Evolutionary conservation across 257 asterid genomes (phyloP), one percentile per base, ranked within the genome.

Genomic region (Nicotiana benthamiana): DNA sequence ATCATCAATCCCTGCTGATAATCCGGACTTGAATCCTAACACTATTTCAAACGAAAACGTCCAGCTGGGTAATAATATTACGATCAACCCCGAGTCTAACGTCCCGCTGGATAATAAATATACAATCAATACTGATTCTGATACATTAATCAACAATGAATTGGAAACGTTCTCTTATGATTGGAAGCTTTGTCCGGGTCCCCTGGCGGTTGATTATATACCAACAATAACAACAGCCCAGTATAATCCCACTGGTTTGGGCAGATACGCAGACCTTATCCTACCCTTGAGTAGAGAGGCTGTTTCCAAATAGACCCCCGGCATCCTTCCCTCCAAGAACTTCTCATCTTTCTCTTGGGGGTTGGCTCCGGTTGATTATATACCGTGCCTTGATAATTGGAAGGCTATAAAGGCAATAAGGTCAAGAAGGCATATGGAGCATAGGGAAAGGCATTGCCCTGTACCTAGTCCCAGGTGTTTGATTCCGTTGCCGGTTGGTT

Each of bases 371-470:
- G 91, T 85, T 61, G 99, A 94, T 87, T 91, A 83, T 28, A 96
- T 96, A 64, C 98, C 98, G 22, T 96, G 99, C 80, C 89, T 96
- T 87, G 99, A 96, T 82, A 96, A 96, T 67, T 75, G 80, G 90
- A 75, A 83, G 53, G 98, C 90, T 67, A 91, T 96, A 15, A 90
- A 87, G 88, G 85, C 81, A 15, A 83, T 94, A 82, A 68, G 28
- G 36, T 89, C 98, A 3, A 88, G 92, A 28, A 88, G 86, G 86
- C 97, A 85, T 52, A 91, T 88, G 95, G 95, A 96, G 92, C 99
- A 94, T 34, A 85, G 99, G 84, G 99, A 96, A 87, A 86, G 99
- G 86, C 98, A 96, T 83, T 96, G 98, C 81, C 98, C 97, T 18
- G 80, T 84, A 66, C 89, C 89, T 40, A 75, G 81, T 81, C 91